Percentiles rank a stretch among this genome's conserved stretches.
Conservation (phyloP, 1,284 basidiomycete genomes). For the Ceratobasidium sp. region DNA sequence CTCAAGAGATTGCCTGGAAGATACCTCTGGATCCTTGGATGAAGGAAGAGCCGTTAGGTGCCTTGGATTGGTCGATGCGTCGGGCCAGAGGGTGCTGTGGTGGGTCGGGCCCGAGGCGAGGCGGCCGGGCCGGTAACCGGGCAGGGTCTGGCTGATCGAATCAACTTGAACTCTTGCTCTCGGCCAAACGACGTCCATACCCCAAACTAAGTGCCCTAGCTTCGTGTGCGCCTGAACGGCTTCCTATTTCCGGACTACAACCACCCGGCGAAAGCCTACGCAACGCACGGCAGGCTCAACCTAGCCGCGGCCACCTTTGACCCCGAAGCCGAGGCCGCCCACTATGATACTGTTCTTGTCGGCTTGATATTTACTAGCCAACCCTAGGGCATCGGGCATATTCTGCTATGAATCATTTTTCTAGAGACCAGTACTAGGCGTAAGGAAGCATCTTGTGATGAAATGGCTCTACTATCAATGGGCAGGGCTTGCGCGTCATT, state of each 20-base stretch:
- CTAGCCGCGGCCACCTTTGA: no score
- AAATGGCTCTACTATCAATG: no score
- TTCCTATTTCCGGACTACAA: not conserved
- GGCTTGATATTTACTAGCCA: not conserved
- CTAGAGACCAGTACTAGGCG: no score
- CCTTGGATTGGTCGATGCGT: conserved; percentile 35
- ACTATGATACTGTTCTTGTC: not conserved
- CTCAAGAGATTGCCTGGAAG: conserved; percentile 65
- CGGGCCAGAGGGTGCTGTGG: conserved; percentile 22
- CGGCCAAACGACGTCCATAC: no score
- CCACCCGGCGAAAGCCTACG: not conserved
- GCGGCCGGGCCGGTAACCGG: conserved; percentile 33
- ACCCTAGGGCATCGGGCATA: no score
- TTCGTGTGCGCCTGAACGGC: no score
- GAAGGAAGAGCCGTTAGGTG: conserved; percentile 34
- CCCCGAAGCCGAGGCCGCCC: not conserved
- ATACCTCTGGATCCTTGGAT: conserved; percentile 26
- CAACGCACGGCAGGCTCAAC: conserved; percentile 2
- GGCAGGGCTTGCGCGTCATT: no score
- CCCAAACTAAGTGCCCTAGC: no score
- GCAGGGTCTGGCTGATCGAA: conserved; percentile 11
- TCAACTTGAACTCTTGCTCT: no score
- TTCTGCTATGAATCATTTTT: no score
- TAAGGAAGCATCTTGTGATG: no score
- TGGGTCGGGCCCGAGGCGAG: not conserved